Evolutionary conservation across 2,329 filamentous ascomycete genomes (phyloP).

Genomic region (Tolypocladium sp.): DNA sequence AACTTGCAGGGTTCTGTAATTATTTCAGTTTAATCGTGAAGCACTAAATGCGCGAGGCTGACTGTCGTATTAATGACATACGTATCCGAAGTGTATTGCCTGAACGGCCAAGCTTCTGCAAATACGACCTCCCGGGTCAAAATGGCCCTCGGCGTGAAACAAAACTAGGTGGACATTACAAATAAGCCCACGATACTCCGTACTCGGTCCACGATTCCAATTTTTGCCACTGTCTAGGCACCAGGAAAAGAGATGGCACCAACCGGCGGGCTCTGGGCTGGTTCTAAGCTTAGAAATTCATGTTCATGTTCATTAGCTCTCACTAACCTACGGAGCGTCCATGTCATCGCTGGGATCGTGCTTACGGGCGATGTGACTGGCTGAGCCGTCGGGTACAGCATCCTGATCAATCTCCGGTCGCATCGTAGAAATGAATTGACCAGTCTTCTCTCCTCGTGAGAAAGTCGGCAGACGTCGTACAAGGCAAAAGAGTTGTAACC

Average conservation of each 20-base stretch:
- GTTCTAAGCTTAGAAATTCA: neutral
- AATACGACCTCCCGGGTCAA: too few relatives aligned
- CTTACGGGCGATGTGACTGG: neutral
- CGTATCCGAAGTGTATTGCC: too few relatives aligned
- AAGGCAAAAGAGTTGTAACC: neutral
- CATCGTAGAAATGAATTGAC: neutral
- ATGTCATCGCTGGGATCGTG: neutral
- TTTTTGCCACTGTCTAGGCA: too few relatives aligned
- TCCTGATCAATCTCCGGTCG: neutral
- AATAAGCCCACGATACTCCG: too few relatives aligned
- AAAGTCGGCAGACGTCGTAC: neutral
- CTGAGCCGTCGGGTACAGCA: neutral
- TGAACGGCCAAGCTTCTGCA: too few relatives aligned
- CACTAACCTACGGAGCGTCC: neutral
- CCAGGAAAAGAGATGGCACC: too few relatives aligned
- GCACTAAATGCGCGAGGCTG: too few relatives aligned
- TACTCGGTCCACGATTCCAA: too few relatives aligned
- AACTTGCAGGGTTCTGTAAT: neutral
- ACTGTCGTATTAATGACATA: too few relatives aligned
- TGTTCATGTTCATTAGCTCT: neutral
- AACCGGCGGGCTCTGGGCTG: neutral
- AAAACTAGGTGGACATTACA: too few relatives aligned
- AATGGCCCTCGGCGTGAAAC: too few relatives aligned
- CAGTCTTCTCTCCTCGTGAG: neutral
- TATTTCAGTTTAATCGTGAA: neutral